These are phyloP conservation scores for Claviceps sp. DNA, from an alignment of 2,329 filamentous ascomycete species.

Conservation along the genomic window DNA sequence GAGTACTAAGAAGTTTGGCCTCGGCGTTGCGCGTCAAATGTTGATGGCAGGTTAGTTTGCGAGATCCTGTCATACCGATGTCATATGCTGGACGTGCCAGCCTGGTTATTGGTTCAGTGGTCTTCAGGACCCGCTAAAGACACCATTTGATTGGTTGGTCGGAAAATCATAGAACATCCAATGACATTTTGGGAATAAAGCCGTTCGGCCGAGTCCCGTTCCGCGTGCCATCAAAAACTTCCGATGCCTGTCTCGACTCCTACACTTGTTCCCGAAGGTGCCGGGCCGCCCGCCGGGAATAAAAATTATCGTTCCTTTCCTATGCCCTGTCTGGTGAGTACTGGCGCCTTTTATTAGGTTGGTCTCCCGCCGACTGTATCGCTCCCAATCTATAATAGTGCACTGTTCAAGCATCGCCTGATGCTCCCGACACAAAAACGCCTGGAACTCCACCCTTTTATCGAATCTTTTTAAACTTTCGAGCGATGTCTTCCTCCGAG, in stretches of 20 bases:
- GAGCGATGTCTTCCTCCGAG: conserved; percentile 47
- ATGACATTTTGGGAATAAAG: not conserved
- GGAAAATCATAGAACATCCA: not conserved
- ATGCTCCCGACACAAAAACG: not conserved
- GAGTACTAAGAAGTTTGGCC: not conserved
- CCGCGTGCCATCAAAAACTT: not conserved
- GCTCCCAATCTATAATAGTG: not conserved
- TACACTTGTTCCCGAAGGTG: too few relatives aligned
- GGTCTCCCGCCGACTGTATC: not conserved
- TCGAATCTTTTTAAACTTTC: conserved; percentile 33
- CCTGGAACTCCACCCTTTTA: not conserved
- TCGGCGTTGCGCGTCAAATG: not conserved
- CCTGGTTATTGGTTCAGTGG: not conserved
- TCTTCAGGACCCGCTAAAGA: not conserved
- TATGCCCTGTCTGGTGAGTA: not conserved
- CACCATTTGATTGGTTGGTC: not conserved
- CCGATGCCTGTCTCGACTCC: not conserved
- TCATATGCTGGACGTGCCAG: not conserved
- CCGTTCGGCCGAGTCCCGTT: not conserved
- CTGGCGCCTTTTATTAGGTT: not conserved
- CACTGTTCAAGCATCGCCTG: not conserved
- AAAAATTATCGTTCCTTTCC: not conserved
- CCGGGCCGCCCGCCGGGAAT: too few relatives aligned
- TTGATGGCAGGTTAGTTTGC: not conserved
- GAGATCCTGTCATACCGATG: not conserved